Conservation (phyloP, 2,329 filamentous ascomycete species). For the Monilinia aucupariae region DNA sequence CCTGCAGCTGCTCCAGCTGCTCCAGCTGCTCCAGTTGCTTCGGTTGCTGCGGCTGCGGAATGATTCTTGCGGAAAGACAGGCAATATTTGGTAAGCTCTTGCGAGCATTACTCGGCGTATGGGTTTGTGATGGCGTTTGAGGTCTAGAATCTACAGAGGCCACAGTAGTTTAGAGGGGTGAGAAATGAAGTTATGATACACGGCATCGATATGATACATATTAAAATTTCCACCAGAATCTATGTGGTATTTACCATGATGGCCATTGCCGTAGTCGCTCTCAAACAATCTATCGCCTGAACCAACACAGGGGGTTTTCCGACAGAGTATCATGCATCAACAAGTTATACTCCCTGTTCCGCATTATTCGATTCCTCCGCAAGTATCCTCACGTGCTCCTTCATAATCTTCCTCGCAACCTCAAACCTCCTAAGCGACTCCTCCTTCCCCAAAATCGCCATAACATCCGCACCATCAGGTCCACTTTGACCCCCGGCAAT, state of each 20-base stretch:
- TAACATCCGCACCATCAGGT: constrained; percentile 47
- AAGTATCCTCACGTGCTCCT: neutral
- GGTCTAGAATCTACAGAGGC: constrained; percentile 4
- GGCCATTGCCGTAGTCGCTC: neutral
- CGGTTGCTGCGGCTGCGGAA: neutral
- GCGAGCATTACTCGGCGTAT: constrained; percentile 14
- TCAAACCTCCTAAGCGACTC: constrained; percentile 42
- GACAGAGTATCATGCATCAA: neutral
- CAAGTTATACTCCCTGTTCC: neutral
- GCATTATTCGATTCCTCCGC: neutral
- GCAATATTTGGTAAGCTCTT: constrained; percentile 4
- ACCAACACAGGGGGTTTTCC: neutral
- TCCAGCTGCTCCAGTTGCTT: neutral
- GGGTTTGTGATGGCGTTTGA: constrained; percentile 12
- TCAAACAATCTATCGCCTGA: neutral
- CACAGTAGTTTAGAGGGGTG: constrained; percentile 13
- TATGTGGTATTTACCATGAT: neutral
- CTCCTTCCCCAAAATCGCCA: constrained; percentile 50
- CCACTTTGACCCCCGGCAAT: constrained; percentile 48
- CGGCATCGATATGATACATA: neutral
- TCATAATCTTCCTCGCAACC: constrained; percentile 22
- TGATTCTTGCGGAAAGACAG: neutral
- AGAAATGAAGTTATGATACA: constrained; percentile 16
- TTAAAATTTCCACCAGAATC: neutral
- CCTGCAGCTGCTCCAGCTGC: neutral